phyloP scores from a whole-genome alignment of 2,329 filamentous ascomycete genomes.

The Fusarium sp. region DNA sequence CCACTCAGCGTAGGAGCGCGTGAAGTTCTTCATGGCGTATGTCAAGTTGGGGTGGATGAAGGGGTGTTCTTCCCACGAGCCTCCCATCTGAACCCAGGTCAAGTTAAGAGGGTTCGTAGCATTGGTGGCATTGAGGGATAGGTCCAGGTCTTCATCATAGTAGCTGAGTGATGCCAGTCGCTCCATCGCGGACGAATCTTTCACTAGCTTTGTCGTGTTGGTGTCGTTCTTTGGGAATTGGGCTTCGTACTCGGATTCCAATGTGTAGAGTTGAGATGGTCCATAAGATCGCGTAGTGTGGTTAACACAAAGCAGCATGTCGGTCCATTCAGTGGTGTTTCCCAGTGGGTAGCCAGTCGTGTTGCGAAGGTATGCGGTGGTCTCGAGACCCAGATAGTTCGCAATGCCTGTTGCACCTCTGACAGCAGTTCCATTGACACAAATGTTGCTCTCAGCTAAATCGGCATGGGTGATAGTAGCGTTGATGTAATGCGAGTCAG shows the following conservation, averaged over 20 bases:
- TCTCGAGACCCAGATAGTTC: conserved; percentile 47
- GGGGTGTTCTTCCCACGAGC: conserved; percentile 57
- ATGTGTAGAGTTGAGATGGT: conserved; percentile 48
- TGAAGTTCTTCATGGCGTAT: conserved; percentile 55
- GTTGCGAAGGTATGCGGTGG: conserved; percentile 47
- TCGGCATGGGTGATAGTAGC: conserved; percentile 50
- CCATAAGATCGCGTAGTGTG: conserved; percentile 46
- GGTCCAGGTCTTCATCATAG: conserved; percentile 9
- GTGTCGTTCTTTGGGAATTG: conserved; percentile 31
- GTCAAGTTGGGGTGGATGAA: conserved; percentile 54
- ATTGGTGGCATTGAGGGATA: conserved; percentile 31
- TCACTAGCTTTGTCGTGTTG: conserved; percentile 15
- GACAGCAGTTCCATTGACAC: conserved; percentile 48
- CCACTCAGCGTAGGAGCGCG: conserved; percentile 54
- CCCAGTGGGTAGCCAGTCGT: conserved; percentile 30
- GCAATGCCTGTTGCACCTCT: conserved; percentile 48
- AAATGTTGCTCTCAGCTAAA: conserved; percentile 34
- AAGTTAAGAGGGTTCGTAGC: conserved; percentile 50
- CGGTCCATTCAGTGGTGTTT: conserved; percentile 46
- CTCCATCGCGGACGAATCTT: conserved; percentile 4
- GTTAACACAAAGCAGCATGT: conserved; percentile 52
- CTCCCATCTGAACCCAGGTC: conserved; percentile 54
- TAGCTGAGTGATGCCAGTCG: conserved; percentile 11
- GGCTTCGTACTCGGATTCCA: conserved; percentile 36
- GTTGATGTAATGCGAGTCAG: conserved; percentile 56